A percentile compares a stretch with the other conserved stretches of the same genome.
phyloP scores from a whole-genome alignment of 768 basidiomycete genomes.

The Suillus occidentalis region DNA sequence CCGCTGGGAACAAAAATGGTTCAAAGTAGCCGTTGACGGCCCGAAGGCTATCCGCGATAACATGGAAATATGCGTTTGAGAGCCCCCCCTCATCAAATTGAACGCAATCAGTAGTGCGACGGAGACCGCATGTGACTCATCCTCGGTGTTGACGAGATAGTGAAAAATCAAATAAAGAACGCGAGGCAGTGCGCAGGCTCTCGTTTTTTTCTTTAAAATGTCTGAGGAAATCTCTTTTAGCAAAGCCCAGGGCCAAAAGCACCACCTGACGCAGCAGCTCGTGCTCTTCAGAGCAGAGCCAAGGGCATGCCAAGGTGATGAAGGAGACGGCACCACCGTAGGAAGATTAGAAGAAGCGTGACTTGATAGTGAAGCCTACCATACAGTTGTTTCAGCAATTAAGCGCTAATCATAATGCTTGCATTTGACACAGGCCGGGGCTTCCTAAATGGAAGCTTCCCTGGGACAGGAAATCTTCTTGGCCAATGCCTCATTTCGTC shows the following conservation, averaged over 20 bases:
- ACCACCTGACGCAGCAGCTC: constrained; percentile 84
- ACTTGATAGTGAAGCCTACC: constrained; percentile 14
- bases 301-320: constrained; percentile 77
- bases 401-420: constrained; percentile 6
- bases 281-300: constrained; percentile 83
- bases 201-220: constrained; percentile 6
- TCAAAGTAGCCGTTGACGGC: constrained; percentile 92
- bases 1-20: constrained; percentile 80
- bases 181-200: constrained; percentile 71
- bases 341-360: constrained; percentile 16
- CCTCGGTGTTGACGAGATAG: constrained; percentile 95
- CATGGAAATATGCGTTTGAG: constrained; percentile 98
- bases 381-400: constrained; percentile 16
- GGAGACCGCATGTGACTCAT: constrained; percentile 92
- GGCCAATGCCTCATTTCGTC: constrained; percentile 25
- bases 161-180: constrained; percentile 80
- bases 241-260: constrained; percentile 82
- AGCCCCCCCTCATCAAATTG: constrained; percentile 86
- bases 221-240: constrained; percentile 39
- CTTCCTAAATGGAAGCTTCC: background rate
- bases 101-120: constrained; percentile 95
- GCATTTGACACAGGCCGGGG: constrained; percentile 3
- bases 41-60: constrained; percentile 88
- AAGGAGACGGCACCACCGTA: constrained; percentile 6
- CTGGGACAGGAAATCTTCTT: background rate